These are phyloP conservation scores for Penicillium brasilianum DNA, from an alignment of 2,329 filamentous ascomycete species.

Conservation along the genomic window DNA sequence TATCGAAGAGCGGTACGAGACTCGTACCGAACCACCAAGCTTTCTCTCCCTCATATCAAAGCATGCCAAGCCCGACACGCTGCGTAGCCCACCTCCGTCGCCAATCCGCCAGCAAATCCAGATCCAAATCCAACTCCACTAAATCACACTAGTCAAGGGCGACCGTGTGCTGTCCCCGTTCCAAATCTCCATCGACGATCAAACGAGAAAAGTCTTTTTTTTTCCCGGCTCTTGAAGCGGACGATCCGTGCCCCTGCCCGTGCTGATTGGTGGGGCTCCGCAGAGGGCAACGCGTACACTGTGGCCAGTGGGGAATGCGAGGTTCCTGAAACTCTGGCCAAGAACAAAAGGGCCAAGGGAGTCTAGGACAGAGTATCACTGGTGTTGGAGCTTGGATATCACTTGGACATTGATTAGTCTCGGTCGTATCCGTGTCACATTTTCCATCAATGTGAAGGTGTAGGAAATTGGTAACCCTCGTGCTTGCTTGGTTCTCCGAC, in stretches of 20 bases:
- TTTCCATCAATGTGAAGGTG: neutral
- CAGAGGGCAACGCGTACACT: conserved; percentile 30
- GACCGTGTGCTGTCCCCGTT: neutral
- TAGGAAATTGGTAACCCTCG: too few species aligned
- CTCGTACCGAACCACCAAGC: neutral
- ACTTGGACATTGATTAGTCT: neutral
- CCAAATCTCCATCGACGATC: conserved; percentile 20
- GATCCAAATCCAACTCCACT: neutral
- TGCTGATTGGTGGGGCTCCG: conserved; percentile 28
- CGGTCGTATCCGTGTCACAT: conserved; percentile 3
- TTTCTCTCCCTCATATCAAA: neutral
- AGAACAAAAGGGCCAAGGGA: neutral
- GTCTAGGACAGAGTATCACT: too few species aligned
- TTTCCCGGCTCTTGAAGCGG: conserved; percentile 21
- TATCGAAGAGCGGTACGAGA: neutral
- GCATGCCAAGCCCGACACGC: conserved; percentile 13
- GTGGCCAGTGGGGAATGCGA: conserved; percentile 19
- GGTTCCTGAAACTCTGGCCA: conserved; percentile 19
- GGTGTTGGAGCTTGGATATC: too few species aligned
- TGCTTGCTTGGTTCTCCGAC: neutral
- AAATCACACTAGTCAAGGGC: neutral
- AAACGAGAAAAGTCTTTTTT: conserved; percentile 7
- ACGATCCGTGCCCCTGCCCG: conserved; percentile 27
- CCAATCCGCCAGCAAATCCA: neutral
- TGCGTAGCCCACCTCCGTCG: conserved; percentile 17